Conservation (phyloP, 2,329 filamentous ascomycete genomes). For the Fusarium nanum region DNA sequence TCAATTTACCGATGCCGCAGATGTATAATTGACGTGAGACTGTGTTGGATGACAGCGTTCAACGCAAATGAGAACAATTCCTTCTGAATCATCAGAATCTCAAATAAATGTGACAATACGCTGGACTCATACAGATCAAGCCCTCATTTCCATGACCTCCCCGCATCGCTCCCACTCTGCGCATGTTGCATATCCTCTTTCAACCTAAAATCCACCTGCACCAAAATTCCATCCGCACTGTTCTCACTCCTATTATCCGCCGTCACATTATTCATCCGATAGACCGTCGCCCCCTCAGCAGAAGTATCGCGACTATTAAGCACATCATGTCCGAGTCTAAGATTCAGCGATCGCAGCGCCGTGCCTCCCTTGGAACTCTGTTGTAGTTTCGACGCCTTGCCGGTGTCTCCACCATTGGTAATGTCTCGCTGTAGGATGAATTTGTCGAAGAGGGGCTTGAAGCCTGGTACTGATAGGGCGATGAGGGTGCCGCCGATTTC, state of each 20-base stretch:
- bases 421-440: slow-evolving; percentile 46
- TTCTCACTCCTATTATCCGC: slow-evolving; percentile 42
- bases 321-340: slow-evolving; percentile 48
- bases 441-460: slow-evolving; percentile 60
- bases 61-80: not conserved
- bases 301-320: slow-evolving; percentile 46
- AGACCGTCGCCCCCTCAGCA: slow-evolving; percentile 38
- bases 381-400: slow-evolving; percentile 42
- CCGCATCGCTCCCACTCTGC: slow-evolving; percentile 14
- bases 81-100: not conserved
- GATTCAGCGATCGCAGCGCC: slow-evolving; percentile 47
- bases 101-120: not conserved
- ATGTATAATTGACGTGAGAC: not conserved
- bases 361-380: slow-evolving; percentile 43
- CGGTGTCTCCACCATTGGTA: slow-evolving; percentile 30
- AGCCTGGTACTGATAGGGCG: slow-evolving; percentile 62
- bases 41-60: no score
- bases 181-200: slow-evolving; percentile 42
- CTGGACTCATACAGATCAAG: not conserved
- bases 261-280: slow-evolving; percentile 33
- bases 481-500: slow-evolving; percentile 64
- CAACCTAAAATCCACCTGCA: slow-evolving; percentile 53
- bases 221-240: slow-evolving; percentile 50
- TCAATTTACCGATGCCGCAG: not conserved
- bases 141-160: slow-evolving; percentile 4